phyloP scores from a whole-genome alignment of 306 rosid species.

The Acacia melanoxylon region DNA sequence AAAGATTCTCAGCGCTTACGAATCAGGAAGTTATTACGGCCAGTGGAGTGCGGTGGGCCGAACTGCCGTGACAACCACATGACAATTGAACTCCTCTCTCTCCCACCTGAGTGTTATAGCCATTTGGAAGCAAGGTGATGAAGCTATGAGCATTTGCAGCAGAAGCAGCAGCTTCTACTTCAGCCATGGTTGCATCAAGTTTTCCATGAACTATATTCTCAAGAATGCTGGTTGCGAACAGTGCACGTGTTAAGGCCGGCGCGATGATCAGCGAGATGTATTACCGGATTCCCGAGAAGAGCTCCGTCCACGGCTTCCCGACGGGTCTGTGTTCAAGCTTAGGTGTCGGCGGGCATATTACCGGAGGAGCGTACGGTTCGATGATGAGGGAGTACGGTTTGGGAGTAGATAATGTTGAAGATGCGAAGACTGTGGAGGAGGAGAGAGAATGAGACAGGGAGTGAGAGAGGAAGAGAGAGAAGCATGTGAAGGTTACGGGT shows the following conservation, averaged over 20 bases:
- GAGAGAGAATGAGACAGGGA: no score
- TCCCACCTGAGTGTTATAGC: conserved; percentile 95
- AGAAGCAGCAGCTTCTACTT: conserved; percentile 87
- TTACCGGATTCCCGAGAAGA: background rate
- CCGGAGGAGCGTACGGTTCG: background rate
- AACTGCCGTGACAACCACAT: conserved; percentile 14
- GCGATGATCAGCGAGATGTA: background rate
- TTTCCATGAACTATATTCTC: conserved; percentile 94
- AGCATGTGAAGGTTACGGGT: no score
- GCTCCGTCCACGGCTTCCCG: background rate
- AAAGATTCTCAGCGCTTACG: background rate
- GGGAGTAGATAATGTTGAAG: background rate
- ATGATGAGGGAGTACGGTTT: background rate
- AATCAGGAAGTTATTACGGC: background rate
- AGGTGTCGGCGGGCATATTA: background rate
- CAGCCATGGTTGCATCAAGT: conserved; percentile 82
- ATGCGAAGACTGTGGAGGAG: background rate
- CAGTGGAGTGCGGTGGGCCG: conserved; percentile 18
- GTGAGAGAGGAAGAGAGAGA: no score
- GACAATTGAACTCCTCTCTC: no score
- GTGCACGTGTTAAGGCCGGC: conserved; percentile 41
- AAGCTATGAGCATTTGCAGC: conserved; percentile 98
- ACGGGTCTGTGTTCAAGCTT: background rate
- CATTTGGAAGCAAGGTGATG: conserved; percentile 85
- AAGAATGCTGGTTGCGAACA: conserved; percentile 90